Percentiles rank a stretch among this genome's conserved stretches.
These are phyloP conservation scores for Fusarium incarnatum DNA, from an alignment of 2,329 filamentous ascomycete species.

Conservation along the genomic window DNA sequence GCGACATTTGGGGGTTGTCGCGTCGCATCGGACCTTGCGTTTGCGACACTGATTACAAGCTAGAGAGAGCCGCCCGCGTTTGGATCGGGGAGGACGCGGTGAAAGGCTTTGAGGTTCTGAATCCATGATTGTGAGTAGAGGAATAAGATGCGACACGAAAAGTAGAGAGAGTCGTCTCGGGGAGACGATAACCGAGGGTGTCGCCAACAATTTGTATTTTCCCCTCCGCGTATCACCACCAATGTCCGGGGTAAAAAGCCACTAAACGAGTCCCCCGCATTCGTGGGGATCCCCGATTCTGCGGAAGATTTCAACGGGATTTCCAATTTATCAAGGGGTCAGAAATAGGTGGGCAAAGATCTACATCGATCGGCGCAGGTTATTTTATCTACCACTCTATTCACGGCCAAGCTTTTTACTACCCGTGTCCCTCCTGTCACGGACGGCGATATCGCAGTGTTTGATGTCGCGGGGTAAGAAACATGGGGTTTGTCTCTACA, in stretches of 20 bases:
- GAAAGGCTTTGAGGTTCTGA: slow-evolving; percentile 11
- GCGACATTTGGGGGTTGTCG: slow-evolving; percentile 41
- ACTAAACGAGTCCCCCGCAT: slow-evolving; percentile 32
- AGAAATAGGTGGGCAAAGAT: not conserved
- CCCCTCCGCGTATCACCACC: slow-evolving; percentile 15
- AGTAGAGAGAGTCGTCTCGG: too few species aligned
- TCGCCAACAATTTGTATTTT: slow-evolving; percentile 36
- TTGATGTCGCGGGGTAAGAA: slow-evolving; percentile 13
- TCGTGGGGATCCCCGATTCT: slow-evolving; percentile 19
- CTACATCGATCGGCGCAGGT: too few species aligned
- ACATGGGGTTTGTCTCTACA: not conserved
- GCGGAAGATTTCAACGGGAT: slow-evolving; percentile 15
- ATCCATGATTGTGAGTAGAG: slow-evolving; percentile 3
- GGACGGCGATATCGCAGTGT: not conserved
- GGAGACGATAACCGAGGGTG: slow-evolving; percentile 21
- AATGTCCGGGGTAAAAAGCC: slow-evolving; percentile 24
- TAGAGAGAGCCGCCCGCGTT: slow-evolving; percentile 31
- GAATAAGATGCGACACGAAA: too few species aligned
- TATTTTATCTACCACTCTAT: not conserved
- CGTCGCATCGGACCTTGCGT: slow-evolving; percentile 42
- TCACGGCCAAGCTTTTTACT: not conserved
- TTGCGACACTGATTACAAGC: slow-evolving; percentile 39
- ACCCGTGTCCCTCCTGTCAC: not conserved
- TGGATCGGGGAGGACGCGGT: slow-evolving; percentile 27
- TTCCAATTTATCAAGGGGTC: not conserved